These are phyloP conservation scores for Monosporozyma servazzii DNA, from an alignment of 805 yeast genomes.

Conservation along the genomic window DNA sequence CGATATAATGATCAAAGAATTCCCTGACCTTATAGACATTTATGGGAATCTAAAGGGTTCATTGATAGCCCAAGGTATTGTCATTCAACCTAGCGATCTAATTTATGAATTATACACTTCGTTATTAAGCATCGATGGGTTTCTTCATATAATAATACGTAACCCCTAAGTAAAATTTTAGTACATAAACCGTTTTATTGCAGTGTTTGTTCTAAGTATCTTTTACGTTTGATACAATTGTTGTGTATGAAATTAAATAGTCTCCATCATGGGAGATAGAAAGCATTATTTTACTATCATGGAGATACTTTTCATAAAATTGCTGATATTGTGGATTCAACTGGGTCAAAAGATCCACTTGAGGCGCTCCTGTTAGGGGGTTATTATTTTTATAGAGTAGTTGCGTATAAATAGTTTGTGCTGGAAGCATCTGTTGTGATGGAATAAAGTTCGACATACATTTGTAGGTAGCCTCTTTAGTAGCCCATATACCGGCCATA, in stretches of 20 bases:
- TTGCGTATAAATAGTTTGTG: slow-evolving; percentile 22
- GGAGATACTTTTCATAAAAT: slow-evolving; percentile 13
- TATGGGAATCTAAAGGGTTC: slow-evolving; percentile 28
- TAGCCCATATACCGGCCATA: slow-evolving; percentile 28
- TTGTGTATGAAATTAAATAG: slow-evolving; percentile 14
- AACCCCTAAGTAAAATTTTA: background rate
- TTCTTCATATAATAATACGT: slow-evolving; percentile 36
- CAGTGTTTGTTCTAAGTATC: background rate
- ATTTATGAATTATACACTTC: slow-evolving; percentile 38
- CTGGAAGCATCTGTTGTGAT: slow-evolving; percentile 17
- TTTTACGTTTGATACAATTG: background rate
- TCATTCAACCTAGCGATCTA: slow-evolving; percentile 37
- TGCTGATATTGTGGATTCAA: slow-evolving; percentile 1
- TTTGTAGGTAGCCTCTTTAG: slow-evolving; percentile 24
- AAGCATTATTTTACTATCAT: slow-evolving; percentile 8
- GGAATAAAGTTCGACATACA: slow-evolving; percentile 14
- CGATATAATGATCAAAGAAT: slow-evolving; percentile 29
- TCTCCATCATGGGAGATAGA: slow-evolving; percentile 28
- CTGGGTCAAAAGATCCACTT: slow-evolving; percentile 8
- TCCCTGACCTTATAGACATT: slow-evolving; percentile 40
- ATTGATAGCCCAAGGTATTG: slow-evolving; percentile 49
- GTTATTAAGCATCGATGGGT: slow-evolving; percentile 53
- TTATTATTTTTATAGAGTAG: slow-evolving; percentile 17
- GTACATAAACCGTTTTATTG: background rate
- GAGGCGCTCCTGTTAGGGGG: slow-evolving; percentile 12